A percentile compares a stretch with the other conserved stretches of the same genome.
Conservation (phyloP, 2,329 filamentous ascomycete genomes). For the Sclerotinia borealis region DNA sequence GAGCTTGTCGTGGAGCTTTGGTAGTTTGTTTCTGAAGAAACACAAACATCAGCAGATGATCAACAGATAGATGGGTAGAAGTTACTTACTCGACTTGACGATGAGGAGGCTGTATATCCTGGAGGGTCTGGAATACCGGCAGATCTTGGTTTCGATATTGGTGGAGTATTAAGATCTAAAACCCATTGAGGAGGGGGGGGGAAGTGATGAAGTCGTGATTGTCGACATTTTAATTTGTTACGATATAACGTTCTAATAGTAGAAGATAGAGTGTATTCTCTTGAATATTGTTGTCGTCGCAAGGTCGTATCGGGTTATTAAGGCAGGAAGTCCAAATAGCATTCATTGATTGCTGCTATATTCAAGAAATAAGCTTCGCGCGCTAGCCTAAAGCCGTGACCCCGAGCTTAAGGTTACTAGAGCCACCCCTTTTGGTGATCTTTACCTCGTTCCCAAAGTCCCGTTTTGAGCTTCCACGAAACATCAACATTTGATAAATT, state of each 20-base stretch:
- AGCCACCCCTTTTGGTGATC: slow-evolving; percentile 14
- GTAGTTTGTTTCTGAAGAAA: slow-evolving; percentile 34
- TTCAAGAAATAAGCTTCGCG: slow-evolving; percentile 4
- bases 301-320: neutral
- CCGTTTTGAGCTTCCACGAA: slow-evolving; percentile 10
- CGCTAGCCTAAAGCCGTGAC: slow-evolving; percentile 1
- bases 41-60: neutral
- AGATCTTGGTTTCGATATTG: slow-evolving; percentile 59
- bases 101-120: slow-evolving; percentile 58
- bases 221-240: neutral
- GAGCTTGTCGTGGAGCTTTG: slow-evolving; percentile 51
- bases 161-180: slow-evolving; percentile 66
- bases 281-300: neutral
- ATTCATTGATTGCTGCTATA: neutral
- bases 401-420: slow-evolving; percentile 17
- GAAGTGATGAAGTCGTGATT: slow-evolving; percentile 25
- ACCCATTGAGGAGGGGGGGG: slow-evolving; percentile 73
- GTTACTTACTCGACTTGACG: slow-evolving; percentile 50
- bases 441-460: slow-evolving; percentile 10
- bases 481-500: slow-evolving; percentile 11
- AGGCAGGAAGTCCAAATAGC: neutral
- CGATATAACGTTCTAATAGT: neutral
- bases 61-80: neutral
- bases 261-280: neutral
- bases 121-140: slow-evolving; percentile 73